Evolutionary conservation across 1,284 basidiomycete genomes (phyloP).

Genomic region (Puccinia polysora): DNA sequence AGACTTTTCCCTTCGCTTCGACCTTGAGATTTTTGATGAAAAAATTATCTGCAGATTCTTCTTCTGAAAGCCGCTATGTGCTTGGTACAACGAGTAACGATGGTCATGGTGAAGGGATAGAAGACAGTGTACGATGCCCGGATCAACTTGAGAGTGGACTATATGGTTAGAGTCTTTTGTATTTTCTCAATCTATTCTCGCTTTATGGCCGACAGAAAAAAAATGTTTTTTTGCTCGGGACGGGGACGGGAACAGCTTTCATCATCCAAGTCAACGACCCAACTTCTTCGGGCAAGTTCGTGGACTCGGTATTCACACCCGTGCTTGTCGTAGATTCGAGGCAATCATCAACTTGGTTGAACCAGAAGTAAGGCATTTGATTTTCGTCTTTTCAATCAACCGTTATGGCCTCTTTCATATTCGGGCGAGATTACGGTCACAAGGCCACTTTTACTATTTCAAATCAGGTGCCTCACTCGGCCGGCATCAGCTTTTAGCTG

Average conservation of each 20-base stretch:
- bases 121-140: conserved; percentile 9
- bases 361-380: no score
- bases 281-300: not conserved
- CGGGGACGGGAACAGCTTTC: conserved; percentile 2
- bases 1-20: not conserved
- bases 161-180: conserved; percentile 6
- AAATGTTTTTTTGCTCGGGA: not conserved
- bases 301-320: not conserved
- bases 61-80: conserved; percentile 8
- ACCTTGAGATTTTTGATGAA: not conserved
- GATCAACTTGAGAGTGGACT: not conserved
- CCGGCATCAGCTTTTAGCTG: no score
- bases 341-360: no score
- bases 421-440: no score
- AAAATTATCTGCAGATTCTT: not conserved
- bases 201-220: not conserved
- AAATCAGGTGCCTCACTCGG: no score
- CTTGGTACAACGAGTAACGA: conserved; percentile 4
- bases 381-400: no score
- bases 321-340: no score
- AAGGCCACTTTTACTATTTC: no score
- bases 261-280: conserved; percentile 25
- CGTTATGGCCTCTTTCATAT: no score
- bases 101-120: not conserved
- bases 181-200: not conserved